Percentiles rank a stretch among this genome's conserved stretches.
Conservation (phyloP, 768 basidiomycete genomes). For the Tricholoma sp. region DNA sequence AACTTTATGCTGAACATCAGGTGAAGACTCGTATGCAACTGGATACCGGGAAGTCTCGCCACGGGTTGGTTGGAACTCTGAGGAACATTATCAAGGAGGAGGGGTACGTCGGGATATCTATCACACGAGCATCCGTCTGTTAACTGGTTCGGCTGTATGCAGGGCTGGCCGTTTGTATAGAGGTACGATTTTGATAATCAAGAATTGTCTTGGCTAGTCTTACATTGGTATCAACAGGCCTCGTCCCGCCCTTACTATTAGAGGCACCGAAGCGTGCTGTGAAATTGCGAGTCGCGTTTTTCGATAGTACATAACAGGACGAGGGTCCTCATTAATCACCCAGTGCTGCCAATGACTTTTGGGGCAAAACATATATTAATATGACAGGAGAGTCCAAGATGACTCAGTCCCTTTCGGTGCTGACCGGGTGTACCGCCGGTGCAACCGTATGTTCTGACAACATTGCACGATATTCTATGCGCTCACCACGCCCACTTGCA, state of each 20-base stretch:
- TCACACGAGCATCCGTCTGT: slow-evolving; percentile 7
- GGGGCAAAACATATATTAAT: slow-evolving; percentile 77
- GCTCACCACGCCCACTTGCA: slow-evolving; percentile 11
- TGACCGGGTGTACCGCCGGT: slow-evolving; percentile 92
- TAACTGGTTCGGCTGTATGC: slow-evolving; percentile 11
- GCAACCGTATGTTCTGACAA: slow-evolving; percentile 53
- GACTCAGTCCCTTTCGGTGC: slow-evolving; percentile 81
- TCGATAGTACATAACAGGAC: background rate
- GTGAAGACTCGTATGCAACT: slow-evolving; percentile 99
- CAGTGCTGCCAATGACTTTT: slow-evolving; percentile 89
- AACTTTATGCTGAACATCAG: slow-evolving; percentile 30
- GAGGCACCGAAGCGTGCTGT: slow-evolving; percentile 99
- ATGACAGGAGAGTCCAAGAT: slow-evolving; percentile 73
- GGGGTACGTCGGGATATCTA: slow-evolving; percentile 53
- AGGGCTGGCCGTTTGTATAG: slow-evolving; percentile 85
- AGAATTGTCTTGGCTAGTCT: background rate
- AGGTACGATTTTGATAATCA: slow-evolving; percentile 37
- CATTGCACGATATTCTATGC: background rate
- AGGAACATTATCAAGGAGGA: slow-evolving; percentile 80
- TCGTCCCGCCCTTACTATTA: slow-evolving; percentile 91
- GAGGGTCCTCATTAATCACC: slow-evolving; percentile 3
- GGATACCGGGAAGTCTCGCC: slow-evolving; percentile 72
- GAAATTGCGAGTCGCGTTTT: slow-evolving; percentile 63
- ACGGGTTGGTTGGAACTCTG: slow-evolving; percentile 82
- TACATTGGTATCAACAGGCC: slow-evolving; percentile 40